Conservation (phyloP, 805 yeast species). For the Tetrapisispora namnaoensis region DNA sequence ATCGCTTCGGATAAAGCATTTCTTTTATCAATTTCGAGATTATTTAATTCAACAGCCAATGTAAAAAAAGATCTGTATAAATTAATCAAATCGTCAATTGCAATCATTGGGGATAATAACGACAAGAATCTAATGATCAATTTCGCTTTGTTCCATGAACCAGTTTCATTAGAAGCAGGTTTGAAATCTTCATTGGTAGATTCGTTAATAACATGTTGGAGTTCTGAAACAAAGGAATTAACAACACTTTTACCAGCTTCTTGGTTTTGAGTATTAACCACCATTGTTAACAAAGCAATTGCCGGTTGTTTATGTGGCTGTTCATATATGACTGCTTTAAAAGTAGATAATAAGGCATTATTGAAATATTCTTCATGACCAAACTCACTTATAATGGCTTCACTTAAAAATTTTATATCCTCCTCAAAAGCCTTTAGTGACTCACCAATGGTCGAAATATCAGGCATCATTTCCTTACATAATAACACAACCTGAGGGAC, state of each 20-base stretch:
- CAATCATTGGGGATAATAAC: conserved; percentile 51
- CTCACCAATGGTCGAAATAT: conserved; percentile 54
- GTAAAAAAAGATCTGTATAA: conserved; percentile 46
- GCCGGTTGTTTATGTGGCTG: conserved; percentile 85
- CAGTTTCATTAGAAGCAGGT: conserved; percentile 34
- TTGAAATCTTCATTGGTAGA: conserved; percentile 19
- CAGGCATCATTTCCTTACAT: conserved; percentile 40
- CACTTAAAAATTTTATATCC: conserved; percentile 56
- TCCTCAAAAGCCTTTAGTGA: conserved; percentile 41
- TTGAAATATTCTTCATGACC: conserved; percentile 54
- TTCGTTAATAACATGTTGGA: conserved; percentile 44
- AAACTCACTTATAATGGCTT: conserved; percentile 55
- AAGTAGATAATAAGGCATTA: conserved; percentile 47
- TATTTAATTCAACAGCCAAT: conserved; percentile 48
- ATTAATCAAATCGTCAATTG: conserved; percentile 38
- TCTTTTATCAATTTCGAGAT: conserved; percentile 30
- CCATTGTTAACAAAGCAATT: conserved; percentile 56
- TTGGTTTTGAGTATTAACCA: conserved; percentile 54
- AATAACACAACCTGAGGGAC: conserved; percentile 33
- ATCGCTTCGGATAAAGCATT: conserved; percentile 59
- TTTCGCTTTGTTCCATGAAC: conserved; percentile 64
- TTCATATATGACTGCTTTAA: conserved; percentile 64
- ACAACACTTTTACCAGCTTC: conserved; percentile 60
- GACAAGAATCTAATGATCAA: conserved; percentile 62
- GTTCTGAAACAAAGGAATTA: conserved; percentile 56